Conservation (phyloP, 352 stramenopile genomes). For the Phytophthora cactorum region DNA sequence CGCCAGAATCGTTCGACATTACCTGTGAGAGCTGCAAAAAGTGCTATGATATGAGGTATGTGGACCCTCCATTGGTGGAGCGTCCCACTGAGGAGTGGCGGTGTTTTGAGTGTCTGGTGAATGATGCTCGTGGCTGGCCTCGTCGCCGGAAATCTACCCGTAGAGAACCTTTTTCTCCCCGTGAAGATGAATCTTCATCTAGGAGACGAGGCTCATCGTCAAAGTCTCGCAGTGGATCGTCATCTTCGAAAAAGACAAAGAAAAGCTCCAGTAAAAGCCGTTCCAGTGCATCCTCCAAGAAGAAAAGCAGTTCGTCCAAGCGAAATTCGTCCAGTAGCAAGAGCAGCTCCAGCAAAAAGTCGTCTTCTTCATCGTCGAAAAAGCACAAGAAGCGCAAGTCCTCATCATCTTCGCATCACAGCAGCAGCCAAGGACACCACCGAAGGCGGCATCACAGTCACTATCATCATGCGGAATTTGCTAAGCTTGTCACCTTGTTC, state of each 20-base stretch:
- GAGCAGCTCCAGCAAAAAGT: constrained; percentile 64
- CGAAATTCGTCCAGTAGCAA: constrained; percentile 51
- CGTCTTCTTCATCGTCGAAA: constrained; percentile 59
- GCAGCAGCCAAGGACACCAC: constrained; percentile 51
- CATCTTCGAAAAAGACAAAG: constrained; percentile 50
- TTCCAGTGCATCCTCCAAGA: constrained; percentile 49
- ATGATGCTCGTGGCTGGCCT: constrained; percentile 85
- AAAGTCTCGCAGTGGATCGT: constrained; percentile 47
- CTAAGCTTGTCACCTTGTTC: constrained; percentile 64
- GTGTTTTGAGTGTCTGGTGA: constrained; percentile 90
- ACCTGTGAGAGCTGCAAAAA: constrained; percentile 81
- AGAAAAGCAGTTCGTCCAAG: constrained; percentile 54
- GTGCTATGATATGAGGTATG: constrained; percentile 83
- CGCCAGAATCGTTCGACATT: constrained; percentile 73
- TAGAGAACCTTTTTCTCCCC: constrained; percentile 39
- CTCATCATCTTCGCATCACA: constrained; percentile 68
- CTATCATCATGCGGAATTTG: constrained; percentile 69
- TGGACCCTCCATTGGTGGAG: constrained; percentile 81
- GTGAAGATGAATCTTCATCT: constrained; percentile 25
- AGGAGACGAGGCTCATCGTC: constrained; percentile 53
- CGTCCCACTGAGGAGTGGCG: constrained; percentile 80
- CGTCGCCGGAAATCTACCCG: constrained; percentile 48
- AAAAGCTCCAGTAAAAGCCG: constrained; percentile 48
- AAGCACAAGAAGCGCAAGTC: constrained; percentile 77
- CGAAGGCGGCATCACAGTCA: constrained; percentile 69